Conservation (phyloP, 2,329 filamentous ascomycete genomes). For the Didymella arachidicola region DNA sequence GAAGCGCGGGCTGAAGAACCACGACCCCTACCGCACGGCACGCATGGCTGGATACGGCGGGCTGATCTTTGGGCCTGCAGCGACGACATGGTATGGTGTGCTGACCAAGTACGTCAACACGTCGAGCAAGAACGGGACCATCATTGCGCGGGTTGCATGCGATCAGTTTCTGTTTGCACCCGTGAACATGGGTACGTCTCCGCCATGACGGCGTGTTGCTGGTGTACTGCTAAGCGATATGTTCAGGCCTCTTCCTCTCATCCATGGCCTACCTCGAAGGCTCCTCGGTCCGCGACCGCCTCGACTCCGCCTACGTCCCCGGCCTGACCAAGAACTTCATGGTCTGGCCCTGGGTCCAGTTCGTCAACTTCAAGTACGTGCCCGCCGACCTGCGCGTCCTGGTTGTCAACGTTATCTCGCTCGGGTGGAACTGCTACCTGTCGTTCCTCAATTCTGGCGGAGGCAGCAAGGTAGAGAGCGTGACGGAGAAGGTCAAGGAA, state of each 20-base stretch:
- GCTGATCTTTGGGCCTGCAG: constrained; percentile 87
- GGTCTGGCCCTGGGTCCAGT: constrained; percentile 86
- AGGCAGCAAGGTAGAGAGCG: constrained; percentile 20
- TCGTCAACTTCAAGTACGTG: constrained; percentile 85
- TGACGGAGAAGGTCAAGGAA: constrained; percentile 13
- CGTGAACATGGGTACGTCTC: constrained; percentile 68
- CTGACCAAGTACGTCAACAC: constrained; percentile 74
- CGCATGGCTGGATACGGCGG: constrained; percentile 70
- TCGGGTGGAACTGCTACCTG: constrained; percentile 55
- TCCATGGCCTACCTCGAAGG: constrained; percentile 88
- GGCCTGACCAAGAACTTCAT: constrained; percentile 85
- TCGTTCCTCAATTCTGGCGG: constrained; percentile 49
- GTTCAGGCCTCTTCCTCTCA: constrained; percentile 70
- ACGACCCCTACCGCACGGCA: constrained; percentile 73
- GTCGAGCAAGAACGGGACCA: constrained; percentile 71
- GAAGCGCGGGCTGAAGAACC: constrained; percentile 76
- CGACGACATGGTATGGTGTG: constrained; percentile 85
- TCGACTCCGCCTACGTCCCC: constrained; percentile 72
- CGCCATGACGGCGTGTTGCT: not conserved
- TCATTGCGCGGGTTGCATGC: constrained; percentile 74
- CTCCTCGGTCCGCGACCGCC: constrained; percentile 68
- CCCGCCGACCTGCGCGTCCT: constrained; percentile 84
- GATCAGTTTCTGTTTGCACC: constrained; percentile 88
- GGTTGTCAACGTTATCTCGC: constrained; percentile 78
- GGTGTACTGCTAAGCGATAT: not conserved